Evolutionary conservation across 2,329 filamentous ascomycete species (phyloP).

Genomic region (Fusarium vanettenii): DNA sequence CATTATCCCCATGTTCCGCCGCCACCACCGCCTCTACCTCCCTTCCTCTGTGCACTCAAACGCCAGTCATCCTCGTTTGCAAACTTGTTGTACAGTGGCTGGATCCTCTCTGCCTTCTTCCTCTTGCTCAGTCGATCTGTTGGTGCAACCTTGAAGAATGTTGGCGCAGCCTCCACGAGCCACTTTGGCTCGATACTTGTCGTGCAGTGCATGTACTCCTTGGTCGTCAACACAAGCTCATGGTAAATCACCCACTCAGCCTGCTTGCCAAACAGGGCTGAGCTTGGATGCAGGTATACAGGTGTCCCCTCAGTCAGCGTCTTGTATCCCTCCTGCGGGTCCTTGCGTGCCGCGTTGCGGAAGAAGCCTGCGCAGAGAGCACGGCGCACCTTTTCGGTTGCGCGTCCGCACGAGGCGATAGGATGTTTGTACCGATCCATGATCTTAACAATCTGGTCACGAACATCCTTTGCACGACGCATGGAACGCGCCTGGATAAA

Average conservation of each 20-base stretch:
- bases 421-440: conserved; percentile 91
- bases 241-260: conserved; percentile 98
- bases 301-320: conserved; percentile 95
- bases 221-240: conserved; percentile 88
- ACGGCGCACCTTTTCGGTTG: conserved; percentile 88
- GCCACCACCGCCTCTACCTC: conserved; percentile 83
- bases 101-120: conserved; percentile 93
- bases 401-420: conserved; percentile 85
- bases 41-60: conserved; percentile 85
- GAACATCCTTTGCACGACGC: conserved; percentile 89
- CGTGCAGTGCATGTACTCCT: conserved; percentile 98
- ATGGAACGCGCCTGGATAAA: conserved; percentile 95
- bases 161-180: conserved; percentile 96
- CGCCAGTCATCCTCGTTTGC: conserved; percentile 95
- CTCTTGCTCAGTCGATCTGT: conserved; percentile 89
- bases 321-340: conserved; percentile 97
- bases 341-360: conserved; percentile 93
- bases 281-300: conserved; percentile 93
- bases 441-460: conserved; percentile 91
- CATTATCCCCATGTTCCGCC: conserved; percentile 91
- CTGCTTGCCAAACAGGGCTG: conserved; percentile 93
- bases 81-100: conserved; percentile 94
- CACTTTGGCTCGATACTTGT: conserved; percentile 94
- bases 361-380: conserved; percentile 96
- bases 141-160: conserved; percentile 97